Evolutionary conservation across 1,284 basidiomycete genomes (phyloP).

Genomic region (Lentinus polychrous): DNA sequence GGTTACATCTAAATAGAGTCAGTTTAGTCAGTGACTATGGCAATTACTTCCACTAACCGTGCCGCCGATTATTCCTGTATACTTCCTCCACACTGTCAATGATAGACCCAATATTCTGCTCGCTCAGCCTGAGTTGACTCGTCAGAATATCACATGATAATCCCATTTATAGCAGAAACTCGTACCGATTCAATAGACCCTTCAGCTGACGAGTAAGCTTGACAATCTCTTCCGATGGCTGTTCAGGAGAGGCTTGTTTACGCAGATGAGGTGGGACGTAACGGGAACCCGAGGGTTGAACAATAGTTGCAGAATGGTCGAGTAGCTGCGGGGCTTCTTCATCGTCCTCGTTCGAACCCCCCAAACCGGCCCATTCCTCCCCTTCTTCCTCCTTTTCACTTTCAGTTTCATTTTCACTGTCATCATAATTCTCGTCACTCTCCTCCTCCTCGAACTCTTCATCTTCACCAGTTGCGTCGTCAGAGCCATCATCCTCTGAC

Average conservation of each 20-base stretch:
- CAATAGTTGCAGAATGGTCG: too few relatives aligned
- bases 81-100: constrained; percentile 72
- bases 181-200: constrained; percentile 82
- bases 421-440: constrained; percentile 13
- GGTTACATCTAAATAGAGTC: constrained; percentile 61
- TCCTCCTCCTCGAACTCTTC: constrained; percentile 35
- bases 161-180: not conserved
- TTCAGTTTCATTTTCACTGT: constrained; percentile 19
- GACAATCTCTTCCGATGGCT: constrained; percentile 38
- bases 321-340: too few relatives aligned
- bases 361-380: constrained; percentile 22
- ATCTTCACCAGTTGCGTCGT: constrained; percentile 10
- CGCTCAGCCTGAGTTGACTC: constrained; percentile 79
- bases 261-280: constrained; percentile 67
- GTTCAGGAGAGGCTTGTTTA: constrained; percentile 29
- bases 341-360: not conserved
- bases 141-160: not conserved
- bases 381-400: constrained; percentile 21
- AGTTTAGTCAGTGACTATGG: constrained; percentile 1
- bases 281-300: constrained; percentile 28
- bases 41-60: constrained; percentile 45
- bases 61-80: constrained; percentile 74
- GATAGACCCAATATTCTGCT: constrained; percentile 84
- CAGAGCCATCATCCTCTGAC: constrained; percentile 12
- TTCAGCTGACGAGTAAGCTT: constrained; percentile 80